These are phyloP conservation scores for Clonostachys rosea DNA, from an alignment of 2,329 filamentous ascomycete genomes.

Conservation along the genomic window DNA sequence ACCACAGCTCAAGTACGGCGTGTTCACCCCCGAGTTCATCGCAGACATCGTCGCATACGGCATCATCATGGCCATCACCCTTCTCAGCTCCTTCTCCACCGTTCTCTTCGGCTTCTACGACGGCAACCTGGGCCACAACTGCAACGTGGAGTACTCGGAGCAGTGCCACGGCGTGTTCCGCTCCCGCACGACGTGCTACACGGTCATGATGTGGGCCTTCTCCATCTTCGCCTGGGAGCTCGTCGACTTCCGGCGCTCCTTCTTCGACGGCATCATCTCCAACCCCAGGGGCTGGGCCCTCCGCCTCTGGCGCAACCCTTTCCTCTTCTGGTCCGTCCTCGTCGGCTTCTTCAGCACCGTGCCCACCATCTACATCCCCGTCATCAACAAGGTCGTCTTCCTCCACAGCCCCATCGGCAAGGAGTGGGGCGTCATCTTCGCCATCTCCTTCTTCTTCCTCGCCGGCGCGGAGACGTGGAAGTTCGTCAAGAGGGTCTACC, in stretches of 20 bases:
- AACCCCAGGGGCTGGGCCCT: conserved; percentile 46
- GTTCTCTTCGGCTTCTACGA: conserved; percentile 50
- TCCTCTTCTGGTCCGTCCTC: conserved; percentile 43
- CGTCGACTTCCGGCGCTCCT: conserved; percentile 58
- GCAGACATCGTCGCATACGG: conserved; percentile 61
- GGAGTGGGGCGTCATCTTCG: conserved; percentile 67
- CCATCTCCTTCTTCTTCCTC: conserved; percentile 58
- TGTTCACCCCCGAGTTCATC: conserved; percentile 62
- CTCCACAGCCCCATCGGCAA: conserved; percentile 60
- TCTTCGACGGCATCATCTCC: conserved; percentile 53
- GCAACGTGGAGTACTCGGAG: conserved; percentile 47
- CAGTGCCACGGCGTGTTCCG: conserved; percentile 56
- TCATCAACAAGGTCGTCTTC: conserved; percentile 61
- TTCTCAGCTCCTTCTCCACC: conserved; percentile 50
- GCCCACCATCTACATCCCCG: conserved; percentile 63
- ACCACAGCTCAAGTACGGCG: conserved; percentile 36
- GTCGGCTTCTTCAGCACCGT: conserved; percentile 52
- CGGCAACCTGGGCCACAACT: conserved; percentile 52
- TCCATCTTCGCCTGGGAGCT: conserved; percentile 68
- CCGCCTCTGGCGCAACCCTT: conserved; percentile 50
- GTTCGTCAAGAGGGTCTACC: conserved; percentile 56
- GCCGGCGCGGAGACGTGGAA: conserved; percentile 63
- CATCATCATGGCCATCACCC: conserved; percentile 56
- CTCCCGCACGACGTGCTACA: conserved; percentile 62
- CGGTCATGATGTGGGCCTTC: conserved; percentile 63